Evolutionary conservation across 257 asterid genomes (phyloP).

Genomic region (Solanum sejunctum): DNA sequence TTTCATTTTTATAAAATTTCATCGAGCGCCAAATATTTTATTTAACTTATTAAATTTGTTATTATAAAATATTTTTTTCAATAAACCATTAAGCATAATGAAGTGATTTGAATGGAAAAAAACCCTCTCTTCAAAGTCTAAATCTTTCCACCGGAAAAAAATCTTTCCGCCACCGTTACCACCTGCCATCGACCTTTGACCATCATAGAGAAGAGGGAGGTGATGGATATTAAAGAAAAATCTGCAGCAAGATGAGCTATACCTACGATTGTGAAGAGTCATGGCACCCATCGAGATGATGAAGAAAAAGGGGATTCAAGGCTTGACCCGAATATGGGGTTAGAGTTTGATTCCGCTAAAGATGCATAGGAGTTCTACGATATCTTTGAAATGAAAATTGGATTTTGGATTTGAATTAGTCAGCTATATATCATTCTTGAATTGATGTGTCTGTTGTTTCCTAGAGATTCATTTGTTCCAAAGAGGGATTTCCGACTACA

Average conservation of each 20-base stretch:
- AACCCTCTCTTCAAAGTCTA: background rate
- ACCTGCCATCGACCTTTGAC: background rate
- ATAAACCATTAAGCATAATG: background rate
- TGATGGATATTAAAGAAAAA: slow-evolving; percentile 53
- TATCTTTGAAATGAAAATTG: slow-evolving; percentile 48
- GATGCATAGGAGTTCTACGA: slow-evolving; percentile 81
- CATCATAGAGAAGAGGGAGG: slow-evolving; percentile 41
- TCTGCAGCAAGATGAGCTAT: slow-evolving; percentile 24
- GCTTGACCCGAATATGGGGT: slow-evolving; percentile 64
- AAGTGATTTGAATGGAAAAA: background rate
- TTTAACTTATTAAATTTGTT: too few relatives aligned
- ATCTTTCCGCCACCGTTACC: too few relatives aligned
- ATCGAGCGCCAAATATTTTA: too few relatives aligned
- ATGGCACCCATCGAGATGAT: slow-evolving; percentile 27
- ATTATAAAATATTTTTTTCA: too few relatives aligned
- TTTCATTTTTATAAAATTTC: too few relatives aligned
- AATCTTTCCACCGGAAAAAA: background rate
- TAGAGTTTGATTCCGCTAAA: slow-evolving; percentile 74
- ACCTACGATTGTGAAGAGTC: slow-evolving; percentile 21
- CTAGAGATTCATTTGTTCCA: slow-evolving; percentile 75
- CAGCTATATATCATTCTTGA: slow-evolving; percentile 82
- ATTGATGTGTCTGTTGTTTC: slow-evolving; percentile 75
- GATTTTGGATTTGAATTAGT: slow-evolving; percentile 82
- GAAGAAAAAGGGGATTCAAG: slow-evolving; percentile 46
- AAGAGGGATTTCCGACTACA: slow-evolving; percentile 86